These are phyloP conservation scores for Penstemon eatonii DNA, from an alignment of 257 asterid genomes.

Conservation along the genomic window DNA sequence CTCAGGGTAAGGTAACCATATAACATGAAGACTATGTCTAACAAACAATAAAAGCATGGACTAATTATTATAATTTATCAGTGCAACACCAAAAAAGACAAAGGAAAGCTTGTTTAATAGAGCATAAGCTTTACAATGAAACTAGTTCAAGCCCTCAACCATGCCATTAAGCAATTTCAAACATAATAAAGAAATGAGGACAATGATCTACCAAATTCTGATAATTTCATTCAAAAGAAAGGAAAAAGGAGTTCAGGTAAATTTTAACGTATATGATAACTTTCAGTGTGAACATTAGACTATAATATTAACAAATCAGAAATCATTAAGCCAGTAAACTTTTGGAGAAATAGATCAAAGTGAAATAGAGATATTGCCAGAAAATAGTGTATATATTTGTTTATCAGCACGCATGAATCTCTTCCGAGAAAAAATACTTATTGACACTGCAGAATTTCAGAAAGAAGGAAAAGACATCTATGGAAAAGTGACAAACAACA, in stretches of 20 bases:
- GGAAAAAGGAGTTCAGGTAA: neutral
- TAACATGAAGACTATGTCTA: slow-evolving; percentile 5
- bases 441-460: neutral
- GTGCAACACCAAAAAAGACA: neutral
- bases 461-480: neutral
- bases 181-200: neutral
- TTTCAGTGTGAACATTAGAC: neutral
- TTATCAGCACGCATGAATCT: neutral
- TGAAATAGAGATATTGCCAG: neutral
- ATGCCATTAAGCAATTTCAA: neutral
- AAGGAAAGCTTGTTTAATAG: neutral
- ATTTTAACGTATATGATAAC: neutral
- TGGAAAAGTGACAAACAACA: neutral
- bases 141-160: neutral
- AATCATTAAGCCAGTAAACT: neutral
- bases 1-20: slow-evolving; percentile 5
- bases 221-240: neutral
- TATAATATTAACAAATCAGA: neutral
- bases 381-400: neutral
- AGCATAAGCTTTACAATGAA: neutral
- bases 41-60: neutral
- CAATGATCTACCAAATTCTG: neutral
- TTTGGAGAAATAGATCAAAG: neutral
- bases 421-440: neutral
- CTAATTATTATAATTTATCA: neutral